Evolutionary conservation across 305 asterid genomes (phyloP).

Genomic region (Caryopteris hybrid): DNA sequence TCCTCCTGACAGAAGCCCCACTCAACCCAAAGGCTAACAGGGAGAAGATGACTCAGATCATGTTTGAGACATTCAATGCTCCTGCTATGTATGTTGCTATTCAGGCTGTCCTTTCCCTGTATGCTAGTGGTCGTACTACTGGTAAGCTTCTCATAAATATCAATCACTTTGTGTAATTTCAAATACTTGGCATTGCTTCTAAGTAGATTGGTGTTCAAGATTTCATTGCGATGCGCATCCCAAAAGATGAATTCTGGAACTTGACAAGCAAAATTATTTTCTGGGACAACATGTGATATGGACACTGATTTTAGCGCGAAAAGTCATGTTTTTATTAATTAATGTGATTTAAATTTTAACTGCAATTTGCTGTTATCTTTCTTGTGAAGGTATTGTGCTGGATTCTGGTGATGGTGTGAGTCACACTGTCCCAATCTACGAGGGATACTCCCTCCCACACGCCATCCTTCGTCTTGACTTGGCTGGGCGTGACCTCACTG

Average conservation of each 20-base stretch:
- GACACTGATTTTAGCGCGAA: neutral
- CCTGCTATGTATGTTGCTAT: conserved; percentile 54
- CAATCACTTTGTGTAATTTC: neutral
- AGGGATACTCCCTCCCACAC: conserved; percentile 48
- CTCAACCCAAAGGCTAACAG: conserved; percentile 51
- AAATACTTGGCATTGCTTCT: neutral
- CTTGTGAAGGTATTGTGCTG: conserved; percentile 40
- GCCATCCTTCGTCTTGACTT: conserved; percentile 52
- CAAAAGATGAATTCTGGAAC: neutral
- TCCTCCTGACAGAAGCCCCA: conserved; percentile 47
- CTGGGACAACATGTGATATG: neutral
- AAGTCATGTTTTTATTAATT: neutral
- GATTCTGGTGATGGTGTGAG: conserved; percentile 51
- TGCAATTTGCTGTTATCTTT: conserved; percentile 5
- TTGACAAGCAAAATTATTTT: neutral
- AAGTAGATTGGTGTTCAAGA: neutral
- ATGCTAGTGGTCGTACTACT: conserved; percentile 55
- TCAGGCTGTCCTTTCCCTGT: conserved; percentile 46
- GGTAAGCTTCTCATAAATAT: conserved; percentile 28
- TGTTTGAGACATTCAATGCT: conserved; percentile 46
- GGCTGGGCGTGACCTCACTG: conserved; percentile 52
- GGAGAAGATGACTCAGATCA: conserved; percentile 51
- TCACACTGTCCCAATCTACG: conserved; percentile 48
- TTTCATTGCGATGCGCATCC: neutral
- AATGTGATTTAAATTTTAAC: neutral